phyloP scores from a whole-genome alignment of 2,329 filamentous ascomycete species.

The Arthroderma sp. region DNA sequence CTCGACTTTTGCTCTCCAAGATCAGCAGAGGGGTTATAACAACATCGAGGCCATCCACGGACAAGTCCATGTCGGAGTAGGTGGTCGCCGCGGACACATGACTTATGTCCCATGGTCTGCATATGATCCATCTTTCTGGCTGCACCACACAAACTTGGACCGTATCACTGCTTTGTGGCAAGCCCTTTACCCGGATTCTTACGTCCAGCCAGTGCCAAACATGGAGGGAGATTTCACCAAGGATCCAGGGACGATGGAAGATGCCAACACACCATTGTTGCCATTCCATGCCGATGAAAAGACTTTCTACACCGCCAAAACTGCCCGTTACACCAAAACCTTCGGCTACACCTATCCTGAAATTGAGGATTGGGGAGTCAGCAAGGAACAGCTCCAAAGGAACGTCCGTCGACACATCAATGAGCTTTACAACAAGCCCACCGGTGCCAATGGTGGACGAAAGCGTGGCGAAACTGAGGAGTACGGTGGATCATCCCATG shows the following conservation, averaged over 20 bases:
- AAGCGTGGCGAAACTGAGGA: conserved; percentile 13
- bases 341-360: conserved; percentile 70
- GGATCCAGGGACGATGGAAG: conserved; percentile 40
- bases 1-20: conserved; percentile 12
- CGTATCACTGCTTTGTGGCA: conserved; percentile 68
- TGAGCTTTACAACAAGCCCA: conserved; percentile 39
- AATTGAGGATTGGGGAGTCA: conserved; percentile 33
- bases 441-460: not conserved
- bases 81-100: conserved; percentile 51
- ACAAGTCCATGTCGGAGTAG: conserved; percentile 40
- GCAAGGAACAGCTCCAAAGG: conserved; percentile 21
- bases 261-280: conserved; percentile 45
- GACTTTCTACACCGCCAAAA: conserved; percentile 55
- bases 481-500: too few relatives aligned
- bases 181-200: conserved; percentile 54
- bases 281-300: conserved; percentile 51
- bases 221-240: conserved; percentile 50
- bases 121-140: conserved; percentile 68
- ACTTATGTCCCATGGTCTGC: conserved; percentile 57
- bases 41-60: conserved; percentile 36
- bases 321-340: conserved; percentile 42
- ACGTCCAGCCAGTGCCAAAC: conserved; percentile 45
- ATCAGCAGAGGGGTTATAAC: conserved; percentile 11
- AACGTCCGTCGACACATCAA: conserved; percentile 45
- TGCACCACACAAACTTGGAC: conserved; percentile 65